Base-by-base conservation (phyloP, 1,139 yeast genomes). In the Magnusiomyces ingens region DNA sequence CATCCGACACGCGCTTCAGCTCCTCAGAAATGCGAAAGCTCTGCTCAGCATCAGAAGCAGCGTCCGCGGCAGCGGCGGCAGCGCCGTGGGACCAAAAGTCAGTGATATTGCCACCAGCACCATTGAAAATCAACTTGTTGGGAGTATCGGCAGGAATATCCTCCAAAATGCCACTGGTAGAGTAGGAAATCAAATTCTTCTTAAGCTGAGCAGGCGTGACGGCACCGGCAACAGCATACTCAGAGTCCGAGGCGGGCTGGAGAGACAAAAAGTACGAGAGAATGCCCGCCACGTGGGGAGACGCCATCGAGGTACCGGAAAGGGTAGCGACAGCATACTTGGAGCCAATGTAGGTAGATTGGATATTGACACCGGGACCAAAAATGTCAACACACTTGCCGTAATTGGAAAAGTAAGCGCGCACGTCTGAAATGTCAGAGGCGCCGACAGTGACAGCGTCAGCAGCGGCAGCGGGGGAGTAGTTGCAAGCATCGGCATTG, bases 291-390 rank as follows among this genome's bases (percentile, higher is more conserved):
- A 93, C 85, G 69, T 93, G 98, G 52, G 99, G 99, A 48, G 98
- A 88, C 38, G 99, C 99, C 99, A 93, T 93, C 19, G 99, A 93
- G 19, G 99, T 93, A 74, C 99, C 99, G 43, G 97, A 89, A 72
- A 93, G 79, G 52, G 93, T 82, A 57, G 96, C 95, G 61, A 95
- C 85, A 49, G 94, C 90, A 55, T 79, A 71, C 60, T 82, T 82
- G 42, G 95, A 84, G 51, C 96, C 95, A 70, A 87, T 90, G 75
- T 90, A 93, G 36, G 79, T 74, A 12, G 82, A 76, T 56, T 70
- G 67, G 48, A 79, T 70, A 57, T 72, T 71, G 51, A 75, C 75
- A 53, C 86, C 87, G 13, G 85, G 82, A 3, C 84, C 84, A 62
- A 80, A 82, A 51, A 82, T 71, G 64, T 81, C 86, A 32, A 82